Base-by-base conservation (phyloP, 305 asterid genomes). In the Withania somnifera region DNA sequence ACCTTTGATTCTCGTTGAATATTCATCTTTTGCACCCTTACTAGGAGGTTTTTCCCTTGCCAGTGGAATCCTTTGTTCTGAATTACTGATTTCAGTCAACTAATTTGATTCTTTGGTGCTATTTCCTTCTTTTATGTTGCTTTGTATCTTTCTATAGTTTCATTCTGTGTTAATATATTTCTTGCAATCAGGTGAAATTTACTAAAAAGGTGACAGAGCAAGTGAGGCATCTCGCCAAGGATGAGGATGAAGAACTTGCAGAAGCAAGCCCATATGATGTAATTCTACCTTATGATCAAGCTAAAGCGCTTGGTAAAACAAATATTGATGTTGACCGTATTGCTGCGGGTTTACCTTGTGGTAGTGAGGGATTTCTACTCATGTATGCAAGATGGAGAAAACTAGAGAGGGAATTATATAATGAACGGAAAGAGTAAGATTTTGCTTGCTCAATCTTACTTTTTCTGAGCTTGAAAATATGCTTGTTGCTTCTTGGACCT, bases 311-410 rank as follows among this genome's bases (percentile, higher is more conserved):
- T 77, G 99, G 99, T 87, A 96, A 94, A 91, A 96, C 98, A 50
- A 96, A 92, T 68, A 94, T 96, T 76, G 99, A 96, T 84, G 94
- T 93, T 73, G 98, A 92, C 82, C 97, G 99, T 11, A 94, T 96
- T 84, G 97, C 98, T 47, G 99, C 99, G 57, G 99, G 99, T 52
- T 85, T 96, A 84, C 99, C 99, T 68, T 96, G 99, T 84, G 99
- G 99, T 20, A 92, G 94, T 82, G 99, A 96, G 87, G 99, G 99
- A 77, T 96, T 94, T 84, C 97, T 96, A 87, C 98, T 96, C 84
- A 94, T 96, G 99, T 93, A 89, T 88, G 98, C 99, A 88, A 95
- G 99, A 11, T 96, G 99, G 99, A 90, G 97, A 86, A 96, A 96
- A 86, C 98, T 96, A 22, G 96, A 92, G 85, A 89, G 97, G 83